These are phyloP conservation scores for Baudoinia panamericana DNA, from an alignment of 495 filamentous ascomycete species.

Conservation along the genomic window DNA sequence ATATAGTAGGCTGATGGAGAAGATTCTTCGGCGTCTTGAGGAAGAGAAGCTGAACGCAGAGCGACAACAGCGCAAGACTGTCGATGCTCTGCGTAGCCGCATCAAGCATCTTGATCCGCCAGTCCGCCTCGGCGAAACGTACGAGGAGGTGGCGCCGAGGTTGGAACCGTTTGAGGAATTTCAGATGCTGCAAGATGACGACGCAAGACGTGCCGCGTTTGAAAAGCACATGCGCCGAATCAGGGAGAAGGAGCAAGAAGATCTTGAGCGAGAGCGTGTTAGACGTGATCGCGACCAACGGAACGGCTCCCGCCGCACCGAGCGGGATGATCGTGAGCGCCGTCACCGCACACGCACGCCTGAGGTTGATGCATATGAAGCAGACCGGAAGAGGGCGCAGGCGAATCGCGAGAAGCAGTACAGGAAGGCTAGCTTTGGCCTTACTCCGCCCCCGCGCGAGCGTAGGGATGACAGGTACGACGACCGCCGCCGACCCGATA, in stretches of 20 bases:
- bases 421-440: slow-evolving; percentile 55
- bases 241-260: slow-evolving; percentile 83
- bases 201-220: slow-evolving; percentile 69
- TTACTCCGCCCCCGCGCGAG: slow-evolving; percentile 31
- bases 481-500: slow-evolving; percentile 4
- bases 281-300: slow-evolving; percentile 27
- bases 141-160: slow-evolving; percentile 67
- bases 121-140: slow-evolving; percentile 61
- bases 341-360: slow-evolving; percentile 64
- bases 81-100: slow-evolving; percentile 71
- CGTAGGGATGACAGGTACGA: slow-evolving; percentile 35
- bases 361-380: slow-evolving; percentile 77
- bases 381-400: slow-evolving; percentile 72
- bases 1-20: slow-evolving; percentile 75
- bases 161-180: slow-evolving; percentile 75
- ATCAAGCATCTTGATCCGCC: slow-evolving; percentile 91
- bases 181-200: slow-evolving; percentile 55
- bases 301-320: slow-evolving; percentile 17
- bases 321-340: slow-evolving; percentile 32
- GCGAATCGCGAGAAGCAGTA: slow-evolving; percentile 79
- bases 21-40: slow-evolving; percentile 58
- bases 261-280: slow-evolving; percentile 59
- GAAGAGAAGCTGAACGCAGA: slow-evolving; percentile 76
- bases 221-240: slow-evolving; percentile 86
- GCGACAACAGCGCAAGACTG: slow-evolving; percentile 68